Base-by-base conservation (phyloP, 306 rosid species). In the Corylus heterophylla region DNA sequence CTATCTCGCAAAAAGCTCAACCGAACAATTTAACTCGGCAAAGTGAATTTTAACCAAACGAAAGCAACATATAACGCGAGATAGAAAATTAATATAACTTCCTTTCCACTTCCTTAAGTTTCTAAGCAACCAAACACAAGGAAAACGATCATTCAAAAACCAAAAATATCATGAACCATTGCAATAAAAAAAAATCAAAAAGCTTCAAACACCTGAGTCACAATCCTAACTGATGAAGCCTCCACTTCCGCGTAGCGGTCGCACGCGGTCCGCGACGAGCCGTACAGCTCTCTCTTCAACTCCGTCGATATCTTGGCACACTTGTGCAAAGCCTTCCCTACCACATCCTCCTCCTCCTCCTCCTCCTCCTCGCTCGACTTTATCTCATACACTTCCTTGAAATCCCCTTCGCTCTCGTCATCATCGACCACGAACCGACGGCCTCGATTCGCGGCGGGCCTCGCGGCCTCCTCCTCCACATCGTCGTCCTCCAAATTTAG, bases 241-340 rank as follows among this genome's bases (percentile, higher is more conserved):
- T 91, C 98, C 54, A 85, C 96, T 82, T 95, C 98, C 5, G 98
- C 85, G 74, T 95, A 92, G 56, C 92, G 86, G 45, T 90, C 90
- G 52, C 89, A 91, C 13, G 88, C 85, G 12, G 89, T 79, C 11
- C 86, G 85, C 6, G 96, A 84, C 27, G 98, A 90, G 8, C 98
- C 96, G 50, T 83, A 90, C 5, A 91, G 91, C 75, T 91, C 97
- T 12, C 82, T 84, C 55, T 84, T 92, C 97, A 95, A 81, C 85
- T 95, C 98, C 1, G 91, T 87, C 12, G 98, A 90, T 79, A 95
- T 91, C 74, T 81, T 93, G 0, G 92, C 89, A 71, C 98, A 92
- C 83, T 95, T 95, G 42, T 88, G 95, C 86, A 95, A 80, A 85
- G 98, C 98, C 89, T 80, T 91, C 81, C 90, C 93, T 11, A 95